Evolutionary conservation across 2,329 filamentous ascomycete species (phyloP).

Genomic region (Xylaria sp.): DNA sequence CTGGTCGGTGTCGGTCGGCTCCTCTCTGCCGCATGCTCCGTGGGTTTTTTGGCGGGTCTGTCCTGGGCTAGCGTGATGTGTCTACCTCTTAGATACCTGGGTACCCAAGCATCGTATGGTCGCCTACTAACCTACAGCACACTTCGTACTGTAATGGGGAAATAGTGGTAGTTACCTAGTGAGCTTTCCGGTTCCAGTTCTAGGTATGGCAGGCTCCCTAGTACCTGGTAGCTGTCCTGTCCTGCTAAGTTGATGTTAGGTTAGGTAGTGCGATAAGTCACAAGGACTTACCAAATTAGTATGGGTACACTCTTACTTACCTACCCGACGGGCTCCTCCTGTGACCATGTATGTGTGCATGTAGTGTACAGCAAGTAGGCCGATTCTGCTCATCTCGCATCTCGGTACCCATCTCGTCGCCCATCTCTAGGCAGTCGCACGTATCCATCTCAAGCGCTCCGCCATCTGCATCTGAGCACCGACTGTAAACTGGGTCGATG

Average conservation of each 20-base stretch:
- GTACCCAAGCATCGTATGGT: too few relatives aligned
- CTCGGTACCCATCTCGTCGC: too few relatives aligned
- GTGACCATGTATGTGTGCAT: too few relatives aligned
- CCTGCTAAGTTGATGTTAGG: constrained; percentile 7
- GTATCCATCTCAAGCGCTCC: neutral
- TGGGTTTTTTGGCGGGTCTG: neutral
- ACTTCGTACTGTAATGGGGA: neutral
- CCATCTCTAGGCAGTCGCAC: neutral
- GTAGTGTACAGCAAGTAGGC: neutral
- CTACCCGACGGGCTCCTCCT: neutral
- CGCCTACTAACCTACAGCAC: too few relatives aligned
- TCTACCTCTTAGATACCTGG: too few relatives aligned
- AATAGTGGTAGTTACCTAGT: neutral
- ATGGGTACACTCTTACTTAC: neutral
- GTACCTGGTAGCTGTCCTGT: neutral
- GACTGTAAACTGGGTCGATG: constrained; percentile 13
- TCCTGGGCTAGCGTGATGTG: neutral
- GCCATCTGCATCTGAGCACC: constrained; percentile 14
- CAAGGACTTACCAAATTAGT: neutral
- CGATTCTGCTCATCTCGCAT: too few relatives aligned
- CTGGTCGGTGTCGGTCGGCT: constrained; percentile 22
- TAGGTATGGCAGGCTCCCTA: neutral
- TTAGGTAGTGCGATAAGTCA: neutral
- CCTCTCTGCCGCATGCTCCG: constrained; percentile 21
- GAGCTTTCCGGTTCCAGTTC: neutral